A percentile compares a stretch with the other conserved stretches of the same genome.
Conservation (phyloP, 2,329 filamentous ascomycete species). For the Colletotrichum scovillei region DNA sequence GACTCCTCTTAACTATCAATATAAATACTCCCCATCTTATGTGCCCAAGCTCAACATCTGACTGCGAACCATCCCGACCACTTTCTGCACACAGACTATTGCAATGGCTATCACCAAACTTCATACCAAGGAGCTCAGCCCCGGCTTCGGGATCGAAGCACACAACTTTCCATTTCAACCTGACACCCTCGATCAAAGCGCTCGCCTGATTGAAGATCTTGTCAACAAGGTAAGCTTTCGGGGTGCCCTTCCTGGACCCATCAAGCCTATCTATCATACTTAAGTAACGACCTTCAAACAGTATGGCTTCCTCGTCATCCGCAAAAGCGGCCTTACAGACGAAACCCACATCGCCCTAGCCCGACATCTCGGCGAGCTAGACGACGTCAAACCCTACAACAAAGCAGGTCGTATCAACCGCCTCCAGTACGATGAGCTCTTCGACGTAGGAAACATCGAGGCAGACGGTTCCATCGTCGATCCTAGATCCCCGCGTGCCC, state of each 20-base stretch:
- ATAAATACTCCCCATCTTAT: too few species aligned
- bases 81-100: too few species aligned
- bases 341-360: not conserved
- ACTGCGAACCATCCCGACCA: too few species aligned
- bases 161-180: not conserved
- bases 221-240: not conserved
- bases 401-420: constrained; percentile 57
- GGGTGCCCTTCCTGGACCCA: too few species aligned
- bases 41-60: too few species aligned
- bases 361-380: constrained; percentile 37
- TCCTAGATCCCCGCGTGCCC: constrained; percentile 45
- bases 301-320: not conserved
- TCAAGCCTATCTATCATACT: too few species aligned
- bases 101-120: not conserved
- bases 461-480: constrained; percentile 57
- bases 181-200: not conserved
- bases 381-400: constrained; percentile 64
- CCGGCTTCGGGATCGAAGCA: not conserved
- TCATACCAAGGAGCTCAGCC: not conserved
- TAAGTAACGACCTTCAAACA: not conserved
- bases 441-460: constrained; percentile 68
- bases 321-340: not conserved
- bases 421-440: constrained; percentile 61
- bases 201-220: not conserved
- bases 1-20: too few species aligned